Conservation (phyloP, 1,284 basidiomycete genomes). For the Cryptococcus hybrid region DNA sequence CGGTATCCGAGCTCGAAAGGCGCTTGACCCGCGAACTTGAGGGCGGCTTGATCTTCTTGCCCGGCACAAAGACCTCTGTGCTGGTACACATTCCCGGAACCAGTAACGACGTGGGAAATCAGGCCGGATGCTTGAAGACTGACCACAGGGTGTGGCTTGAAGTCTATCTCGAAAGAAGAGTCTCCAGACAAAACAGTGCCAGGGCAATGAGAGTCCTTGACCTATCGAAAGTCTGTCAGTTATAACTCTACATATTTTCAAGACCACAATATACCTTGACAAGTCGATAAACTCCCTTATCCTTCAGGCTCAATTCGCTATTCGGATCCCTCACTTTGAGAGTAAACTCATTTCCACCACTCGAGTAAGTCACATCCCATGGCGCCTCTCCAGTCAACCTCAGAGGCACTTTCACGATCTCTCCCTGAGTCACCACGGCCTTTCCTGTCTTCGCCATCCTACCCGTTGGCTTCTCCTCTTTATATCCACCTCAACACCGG, state of each 20-base stretch:
- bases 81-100: slow-evolving; percentile 62
- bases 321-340: slow-evolving; percentile 64
- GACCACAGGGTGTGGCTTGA: slow-evolving; percentile 56
- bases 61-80: slow-evolving; percentile 79
- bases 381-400: slow-evolving; percentile 86
- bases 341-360: slow-evolving; percentile 54
- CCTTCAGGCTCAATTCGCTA: slow-evolving; percentile 64
- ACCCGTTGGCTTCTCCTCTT: slow-evolving; percentile 81
- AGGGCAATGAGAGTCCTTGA: slow-evolving; percentile 77
- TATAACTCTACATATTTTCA: too few species aligned
- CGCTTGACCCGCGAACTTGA: slow-evolving; percentile 71
- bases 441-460: slow-evolving; percentile 64
- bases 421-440: slow-evolving; percentile 72
- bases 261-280: slow-evolving; percentile 56
- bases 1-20: slow-evolving; percentile 72
- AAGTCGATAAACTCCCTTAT: slow-evolving; percentile 75
- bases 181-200: slow-evolving; percentile 65
- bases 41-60: slow-evolving; percentile 70
- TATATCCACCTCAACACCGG: slow-evolving; percentile 85
- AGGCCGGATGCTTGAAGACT: slow-evolving; percentile 50
- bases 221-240: slow-evolving; percentile 28
- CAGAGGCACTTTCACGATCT: slow-evolving; percentile 68
- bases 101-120: slow-evolving; percentile 49
- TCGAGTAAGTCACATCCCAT: slow-evolving; percentile 76
- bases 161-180: slow-evolving; percentile 65